Evolutionary conservation across 2,329 filamentous ascomycete genomes (phyloP).

Genomic region (Geosmithia putterillii): DNA sequence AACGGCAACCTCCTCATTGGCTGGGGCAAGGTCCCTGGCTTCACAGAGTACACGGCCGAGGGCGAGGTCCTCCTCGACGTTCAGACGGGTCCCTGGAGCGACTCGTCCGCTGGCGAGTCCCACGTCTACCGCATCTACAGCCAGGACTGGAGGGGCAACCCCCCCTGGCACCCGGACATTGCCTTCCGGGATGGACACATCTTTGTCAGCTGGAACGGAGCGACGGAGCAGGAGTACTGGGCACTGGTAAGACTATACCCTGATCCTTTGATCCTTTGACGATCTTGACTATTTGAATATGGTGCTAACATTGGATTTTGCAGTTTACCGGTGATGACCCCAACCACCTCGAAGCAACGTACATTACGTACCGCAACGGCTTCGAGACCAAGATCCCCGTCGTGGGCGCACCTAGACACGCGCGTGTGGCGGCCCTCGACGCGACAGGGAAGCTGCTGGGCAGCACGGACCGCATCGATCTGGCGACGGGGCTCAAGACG

Average conservation of each 20-base stretch:
- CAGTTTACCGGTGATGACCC: not conserved
- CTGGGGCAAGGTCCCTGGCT: slow-evolving; percentile 39
- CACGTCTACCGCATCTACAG: slow-evolving; percentile 13
- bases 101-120: slow-evolving; percentile 2
- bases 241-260: not conserved
- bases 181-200: slow-evolving; percentile 4
- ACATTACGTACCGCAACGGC: slow-evolving; percentile 1
- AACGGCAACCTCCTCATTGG: slow-evolving; percentile 42
- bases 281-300: no score
- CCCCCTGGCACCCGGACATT: slow-evolving; percentile 12
- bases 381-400: slow-evolving; percentile 1
- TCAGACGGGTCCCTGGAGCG: slow-evolving; percentile 27
- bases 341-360: not conserved
- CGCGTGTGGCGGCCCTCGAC: slow-evolving; percentile 9
- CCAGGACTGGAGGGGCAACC: slow-evolving; percentile 11
- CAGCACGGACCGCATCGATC: slow-evolving; percentile 13
- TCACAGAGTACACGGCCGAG: slow-evolving; percentile 32
- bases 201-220: slow-evolving; percentile 14
- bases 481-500: slow-evolving; percentile 8
- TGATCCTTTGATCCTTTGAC: not conserved
- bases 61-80: slow-evolving; percentile 32
- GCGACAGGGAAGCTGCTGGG: slow-evolving; percentile 11
- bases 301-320: no score
- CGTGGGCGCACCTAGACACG: not conserved
- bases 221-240: slow-evolving; percentile 6